Conservation (phyloP, 306 rosid species). For the Elaeagnus macrophylla region DNA sequence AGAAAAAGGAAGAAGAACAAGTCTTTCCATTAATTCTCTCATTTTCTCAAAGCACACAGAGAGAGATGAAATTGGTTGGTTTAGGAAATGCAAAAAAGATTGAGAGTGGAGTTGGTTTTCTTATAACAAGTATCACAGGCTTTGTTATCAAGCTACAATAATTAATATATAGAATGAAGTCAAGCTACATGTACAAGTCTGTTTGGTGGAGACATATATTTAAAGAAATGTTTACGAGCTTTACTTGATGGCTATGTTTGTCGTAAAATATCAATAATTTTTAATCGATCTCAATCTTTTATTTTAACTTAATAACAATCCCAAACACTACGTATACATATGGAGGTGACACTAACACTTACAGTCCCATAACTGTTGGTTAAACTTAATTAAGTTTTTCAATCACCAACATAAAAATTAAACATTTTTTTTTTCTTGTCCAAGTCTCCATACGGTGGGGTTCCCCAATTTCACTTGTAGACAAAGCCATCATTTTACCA, state of each 20-base stretch:
- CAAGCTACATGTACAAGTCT: constrained; percentile 27
- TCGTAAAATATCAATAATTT: constrained; percentile 4
- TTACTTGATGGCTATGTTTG: constrained; percentile 26
- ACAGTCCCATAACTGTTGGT: constrained; percentile 19
- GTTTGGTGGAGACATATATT: constrained; percentile 49
- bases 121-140: constrained; percentile 21
- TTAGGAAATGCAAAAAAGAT: constrained; percentile 21
- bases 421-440: constrained; percentile 16
- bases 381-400: constrained; percentile 15
- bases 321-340: neutral
- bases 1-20: constrained; percentile 87
- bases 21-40: constrained; percentile 87
- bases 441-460: constrained; percentile 13
- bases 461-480: constrained; percentile 36
- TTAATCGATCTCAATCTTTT: too few relatives aligned
- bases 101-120: constrained; percentile 27
- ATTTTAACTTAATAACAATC: too few relatives aligned
- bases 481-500: constrained; percentile 31
- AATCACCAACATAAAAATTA: neutral
- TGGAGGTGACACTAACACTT: neutral
- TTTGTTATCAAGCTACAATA: constrained; percentile 36
- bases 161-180: constrained; percentile 22
- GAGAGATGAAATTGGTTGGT: neutral
- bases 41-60: constrained; percentile 18
- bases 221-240: constrained; percentile 13